Percentiles rank a stretch among this genome's conserved stretches.
These are phyloP conservation scores for Benincasa hispida DNA, from an alignment of 306 rosid genomes.

Conservation along the genomic window DNA sequence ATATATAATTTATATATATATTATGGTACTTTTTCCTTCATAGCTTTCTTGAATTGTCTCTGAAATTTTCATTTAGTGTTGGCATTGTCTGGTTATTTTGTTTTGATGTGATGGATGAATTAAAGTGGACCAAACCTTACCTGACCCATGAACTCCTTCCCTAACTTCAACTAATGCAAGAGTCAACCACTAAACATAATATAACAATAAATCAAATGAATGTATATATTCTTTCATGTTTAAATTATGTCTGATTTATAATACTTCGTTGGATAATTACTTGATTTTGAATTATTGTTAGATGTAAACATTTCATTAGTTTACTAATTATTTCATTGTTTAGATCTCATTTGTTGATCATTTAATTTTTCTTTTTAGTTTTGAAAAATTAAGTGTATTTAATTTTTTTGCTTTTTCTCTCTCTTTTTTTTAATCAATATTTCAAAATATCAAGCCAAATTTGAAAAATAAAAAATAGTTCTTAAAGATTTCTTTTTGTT, in stretches of 20 bases:
- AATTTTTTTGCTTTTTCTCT: too few relatives aligned
- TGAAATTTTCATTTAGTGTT: slow-evolving; percentile 22
- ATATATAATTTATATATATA: not conserved
- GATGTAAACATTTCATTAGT: not conserved
- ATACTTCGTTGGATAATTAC: not conserved
- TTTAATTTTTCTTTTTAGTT: too few relatives aligned
- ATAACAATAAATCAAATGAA: slow-evolving; percentile 5
- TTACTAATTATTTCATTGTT: not conserved
- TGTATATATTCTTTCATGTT: not conserved
- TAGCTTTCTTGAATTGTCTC: too few relatives aligned
- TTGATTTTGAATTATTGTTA: not conserved
- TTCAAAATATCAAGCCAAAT: too few relatives aligned
- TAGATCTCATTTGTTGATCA: too few relatives aligned
- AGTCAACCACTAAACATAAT: slow-evolving; percentile 48
- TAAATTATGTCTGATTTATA: not conserved
- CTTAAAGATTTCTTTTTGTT: too few relatives aligned
- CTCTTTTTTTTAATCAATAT: too few relatives aligned
- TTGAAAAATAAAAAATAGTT: too few relatives aligned
- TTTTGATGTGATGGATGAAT: slow-evolving; percentile 36
- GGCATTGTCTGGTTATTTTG: slow-evolving; percentile 35
- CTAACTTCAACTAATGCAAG: slow-evolving; percentile 33
- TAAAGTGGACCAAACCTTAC: slow-evolving; percentile 41
- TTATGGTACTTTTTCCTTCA: too few relatives aligned
- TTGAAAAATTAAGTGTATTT: too few relatives aligned
- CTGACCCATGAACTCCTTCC: slow-evolving; percentile 18